Base-by-base conservation (phyloP, 2,329 filamentous ascomycete species). In the Venturia effusa region DNA sequence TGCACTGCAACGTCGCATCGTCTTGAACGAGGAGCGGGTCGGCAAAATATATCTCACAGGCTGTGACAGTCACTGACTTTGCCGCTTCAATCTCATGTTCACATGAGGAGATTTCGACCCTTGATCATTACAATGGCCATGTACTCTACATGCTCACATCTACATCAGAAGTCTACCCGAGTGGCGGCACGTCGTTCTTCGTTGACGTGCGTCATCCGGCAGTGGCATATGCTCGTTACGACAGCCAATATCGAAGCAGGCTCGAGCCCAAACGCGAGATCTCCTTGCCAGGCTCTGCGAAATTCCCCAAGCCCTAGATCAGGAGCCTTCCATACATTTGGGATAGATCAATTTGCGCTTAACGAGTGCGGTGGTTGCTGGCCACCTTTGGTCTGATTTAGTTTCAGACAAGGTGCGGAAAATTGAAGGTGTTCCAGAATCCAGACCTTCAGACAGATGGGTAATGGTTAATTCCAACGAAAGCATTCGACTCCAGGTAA, bases 351-450 rank as follows among this genome's bases (percentile, higher is more conserved):
- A 39, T 39, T 15, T 11, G 2, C 8, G 22, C 19, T 27, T 57
- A 57, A n/a, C 30, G 51, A 34, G 51, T 34, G 6, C 17, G 1
- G 34, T 57, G 15, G 13, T 57, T 57, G 51, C 34, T 57, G 19
- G 51, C 27, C 27, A 34, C 5, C 13, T 30, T 22, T 34, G 27
- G 15, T 19, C 7, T 57, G 24, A n/a, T 57, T 34, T 27, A 17
- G 51, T 34, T 57, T 57, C 51, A 57, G 19, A 57, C 51, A 57
- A 57, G 51, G 11, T n/a, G 24, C 51, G 51, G 51, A 57, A 11
- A n/a, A 34, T 57, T 39, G 4, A 57, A 57, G 19, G 19, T 17
- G 3, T 6, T 32, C n/a, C n/a, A n/a, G n/a, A n/a, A n/a, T 57
- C 51, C 19, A 32, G 51, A 57, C 30, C 7, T 57, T 4, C 30